Percentiles rank a stretch among this genome's conserved stretches.
Conservation (phyloP, 2,329 filamentous ascomycete genomes). For the Periglandula ipomoeae region DNA sequence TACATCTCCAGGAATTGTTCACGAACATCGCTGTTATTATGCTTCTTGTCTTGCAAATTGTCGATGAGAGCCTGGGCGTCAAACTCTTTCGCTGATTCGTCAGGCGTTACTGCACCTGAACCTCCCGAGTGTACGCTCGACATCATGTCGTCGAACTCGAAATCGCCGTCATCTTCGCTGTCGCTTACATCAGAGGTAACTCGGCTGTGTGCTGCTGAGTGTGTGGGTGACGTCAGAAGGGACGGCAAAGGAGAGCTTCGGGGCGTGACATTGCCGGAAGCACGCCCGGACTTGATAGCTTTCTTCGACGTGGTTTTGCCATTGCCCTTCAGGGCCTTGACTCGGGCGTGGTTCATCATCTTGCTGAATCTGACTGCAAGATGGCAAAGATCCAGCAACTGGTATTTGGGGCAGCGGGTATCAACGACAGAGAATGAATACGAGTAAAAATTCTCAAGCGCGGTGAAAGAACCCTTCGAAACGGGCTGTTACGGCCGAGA, state of each 20-base stretch:
- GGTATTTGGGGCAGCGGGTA: too few species aligned
- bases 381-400: neutral
- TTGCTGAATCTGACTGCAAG: neutral
- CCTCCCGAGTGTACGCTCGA: slow-evolving; percentile 32
- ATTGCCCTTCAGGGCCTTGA: slow-evolving; percentile 60
- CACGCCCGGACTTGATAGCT: slow-evolving; percentile 48
- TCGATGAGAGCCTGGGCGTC: slow-evolving; percentile 54
- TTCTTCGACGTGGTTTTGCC: slow-evolving; percentile 66
- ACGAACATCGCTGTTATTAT: slow-evolving; percentile 62
- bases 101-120: slow-evolving; percentile 43
- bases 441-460: neutral
- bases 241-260: slow-evolving; percentile 50
- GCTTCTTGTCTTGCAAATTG: slow-evolving; percentile 66
- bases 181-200: slow-evolving; percentile 53
- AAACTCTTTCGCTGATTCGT: slow-evolving; percentile 59
- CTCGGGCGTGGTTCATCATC: slow-evolving; percentile 54
- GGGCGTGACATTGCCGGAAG: slow-evolving; percentile 49
- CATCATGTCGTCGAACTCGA: slow-evolving; percentile 33
- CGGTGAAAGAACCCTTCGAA: neutral
- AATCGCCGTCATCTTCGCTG: slow-evolving; percentile 36
- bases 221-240: slow-evolving; percentile 45
- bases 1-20: slow-evolving; percentile 35
- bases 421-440: too few species aligned
- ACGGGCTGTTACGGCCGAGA: neutral
- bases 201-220: slow-evolving; percentile 51